phyloP scores from a whole-genome alignment of 2,329 filamentous ascomycete species.

The Monosporascus cannonballus region DNA sequence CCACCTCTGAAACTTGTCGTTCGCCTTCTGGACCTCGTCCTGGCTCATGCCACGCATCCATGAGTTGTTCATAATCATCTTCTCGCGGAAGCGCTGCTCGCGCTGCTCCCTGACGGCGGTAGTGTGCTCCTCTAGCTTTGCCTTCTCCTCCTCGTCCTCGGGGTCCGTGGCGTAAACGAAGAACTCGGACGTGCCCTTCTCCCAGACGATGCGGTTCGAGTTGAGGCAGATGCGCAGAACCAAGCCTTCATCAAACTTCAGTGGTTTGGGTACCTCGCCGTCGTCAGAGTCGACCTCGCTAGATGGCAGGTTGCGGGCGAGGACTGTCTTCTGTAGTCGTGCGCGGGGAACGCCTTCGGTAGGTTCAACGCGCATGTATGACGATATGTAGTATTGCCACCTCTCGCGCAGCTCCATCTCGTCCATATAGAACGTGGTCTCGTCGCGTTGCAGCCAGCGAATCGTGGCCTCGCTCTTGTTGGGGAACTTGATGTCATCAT shows the following conservation, averaged over 20 bases:
- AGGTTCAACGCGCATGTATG: slow-evolving; percentile 80
- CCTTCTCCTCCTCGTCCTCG: slow-evolving; percentile 60
- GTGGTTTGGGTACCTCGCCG: slow-evolving; percentile 52
- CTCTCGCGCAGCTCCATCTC: slow-evolving; percentile 76
- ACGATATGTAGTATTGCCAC: slow-evolving; percentile 95
- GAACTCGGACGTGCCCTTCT: slow-evolving; percentile 63
- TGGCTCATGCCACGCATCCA: slow-evolving; percentile 76
- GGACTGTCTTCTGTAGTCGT: slow-evolving; percentile 60
- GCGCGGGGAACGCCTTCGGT: slow-evolving; percentile 70
- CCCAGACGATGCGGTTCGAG: slow-evolving; percentile 75
- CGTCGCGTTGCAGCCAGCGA: slow-evolving; percentile 62
- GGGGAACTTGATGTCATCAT: slow-evolving; percentile 52
- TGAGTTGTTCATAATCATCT: slow-evolving; percentile 73
- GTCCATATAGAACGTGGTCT: slow-evolving; percentile 78
- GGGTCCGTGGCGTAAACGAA: slow-evolving; percentile 66
- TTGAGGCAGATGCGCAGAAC: slow-evolving; percentile 70
- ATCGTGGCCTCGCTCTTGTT: slow-evolving; percentile 61
- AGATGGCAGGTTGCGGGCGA: slow-evolving; percentile 64
- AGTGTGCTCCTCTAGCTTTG: slow-evolving; percentile 53
- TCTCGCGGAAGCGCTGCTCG: slow-evolving; percentile 66
- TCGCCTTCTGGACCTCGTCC: slow-evolving; percentile 68
- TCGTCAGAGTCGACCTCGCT: slow-evolving; percentile 58
- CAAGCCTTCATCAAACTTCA: slow-evolving; percentile 61
- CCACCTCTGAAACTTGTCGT: slow-evolving; percentile 56
- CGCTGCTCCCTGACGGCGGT: slow-evolving; percentile 55